Base-by-base conservation (phyloP, 352 stramenopile species). In the Phytopythium boreale region DNA sequence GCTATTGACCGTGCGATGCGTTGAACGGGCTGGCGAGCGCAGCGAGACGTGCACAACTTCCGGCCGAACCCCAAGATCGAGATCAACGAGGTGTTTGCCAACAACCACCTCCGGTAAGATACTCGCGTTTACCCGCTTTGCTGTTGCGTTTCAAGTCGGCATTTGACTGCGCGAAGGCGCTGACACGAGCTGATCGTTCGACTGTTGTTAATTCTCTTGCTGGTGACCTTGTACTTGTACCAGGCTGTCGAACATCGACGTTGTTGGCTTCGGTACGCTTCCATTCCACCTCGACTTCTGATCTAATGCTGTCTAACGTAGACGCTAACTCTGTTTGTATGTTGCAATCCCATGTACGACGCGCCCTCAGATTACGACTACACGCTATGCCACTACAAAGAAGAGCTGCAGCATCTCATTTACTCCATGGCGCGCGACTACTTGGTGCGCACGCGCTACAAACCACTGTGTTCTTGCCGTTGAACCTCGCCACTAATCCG, bases 311-410 rank as follows among this genome's bases (percentile, higher is more conserved):
- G 22, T 6, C 1, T 6, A 11, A 6, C 37, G 20, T 5, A 24
- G 12, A 26, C 19, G 10, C 17, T 70, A 24, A 53, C 8, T 3
- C 19, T 46, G 20, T 41, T 56, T 64, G 31, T 5, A 11, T 63
- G 27, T 44, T 57, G n/a, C 15, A 15, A 31, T 47, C 27, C 49
- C 27, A 31, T 22, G 10, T 27, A n/a, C 19, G 24, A 20, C 11
- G 29, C 19, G 5, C 5, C 8, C 4, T n/a, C 52, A 92, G 94
- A 98, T 69, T 98, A 97, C 61, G 94, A 98, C 74, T 98, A 98
- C 71, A 98, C 93, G 37, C 71, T 98, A 9, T 95, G 94, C 17
- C 93, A 96, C 52, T 98, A 98, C 76, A 97, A 78, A 1, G 80
- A 95, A 51, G 84, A 97, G 68, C 72, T 98, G 7, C 81, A 98